Evolutionary conservation across 2,329 filamentous ascomycete species (phyloP), one percentile per base, ranked within the genome.

Genomic region (Penicillium brevicompactum): DNA sequence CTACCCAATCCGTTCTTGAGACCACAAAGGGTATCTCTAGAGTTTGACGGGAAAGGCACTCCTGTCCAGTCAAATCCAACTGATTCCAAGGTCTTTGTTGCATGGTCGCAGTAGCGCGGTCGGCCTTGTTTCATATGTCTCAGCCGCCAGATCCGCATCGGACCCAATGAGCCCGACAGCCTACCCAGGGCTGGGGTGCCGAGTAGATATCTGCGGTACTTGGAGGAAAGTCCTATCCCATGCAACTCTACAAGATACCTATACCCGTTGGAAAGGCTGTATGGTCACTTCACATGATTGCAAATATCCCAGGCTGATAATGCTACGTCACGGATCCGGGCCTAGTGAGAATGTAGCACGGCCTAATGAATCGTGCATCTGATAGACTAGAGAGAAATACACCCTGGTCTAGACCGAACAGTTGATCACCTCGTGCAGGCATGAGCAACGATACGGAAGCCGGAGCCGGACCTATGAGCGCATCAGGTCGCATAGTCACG

Each of bases 81-180:
- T 40, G 40, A 37, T 37, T 41, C n/a, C 46, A 48, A 50, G 41
- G 49, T 46, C 55, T 60, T 60, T 59, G 49, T 57, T 49, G 34
- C 24, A 44, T 44, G 30, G 38, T n/a, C 45, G 50, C 50, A 52
- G 51, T 51, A 59, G 57, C 49, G 51, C 57, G 53, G 49, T 51
- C 58, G 44, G 41, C 31, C 38, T 45, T 44, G 58, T 61, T 56
- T 62, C 47, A 61, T 45, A 56, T 57, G 56, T 57, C 60, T 57
- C 48, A 49, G 58, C 46, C 42, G 41, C 49, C 42, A 31, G 21
- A 51, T 16, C 32, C 32, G 11, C 41, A 46, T 50, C 27, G 16
- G 21, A 49, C n/a, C 24, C 24, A 27, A 27, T 27, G 24, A 27
- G 5, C 24, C 24, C 24, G 18, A 18, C 18, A 18, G 18, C 18